Conservation (phyloP, 2,329 filamentous ascomycete species). For the Fusarium musae region DNA sequence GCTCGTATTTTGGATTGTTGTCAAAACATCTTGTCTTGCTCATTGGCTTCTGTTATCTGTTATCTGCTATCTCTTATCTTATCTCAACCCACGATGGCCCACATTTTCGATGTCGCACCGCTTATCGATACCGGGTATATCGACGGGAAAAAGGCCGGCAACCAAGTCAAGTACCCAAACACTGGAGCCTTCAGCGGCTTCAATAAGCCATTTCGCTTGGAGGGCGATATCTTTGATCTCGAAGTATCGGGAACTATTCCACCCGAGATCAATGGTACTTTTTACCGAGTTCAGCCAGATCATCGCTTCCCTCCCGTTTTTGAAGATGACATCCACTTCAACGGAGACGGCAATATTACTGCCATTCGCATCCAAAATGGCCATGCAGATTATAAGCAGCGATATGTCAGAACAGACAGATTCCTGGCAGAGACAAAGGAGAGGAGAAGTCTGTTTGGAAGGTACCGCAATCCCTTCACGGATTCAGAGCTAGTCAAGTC, state of each 20-base stretch:
- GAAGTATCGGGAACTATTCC: slow-evolving; percentile 3
- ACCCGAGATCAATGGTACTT: slow-evolving; percentile 16
- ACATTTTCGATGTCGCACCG: background rate
- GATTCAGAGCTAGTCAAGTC: slow-evolving; percentile 14
- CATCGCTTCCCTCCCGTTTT: slow-evolving; percentile 13
- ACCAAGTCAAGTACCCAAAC: background rate
- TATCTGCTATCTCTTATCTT: background rate
- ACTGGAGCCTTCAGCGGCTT: background rate
- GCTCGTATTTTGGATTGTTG: background rate
- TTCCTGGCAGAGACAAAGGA: background rate
- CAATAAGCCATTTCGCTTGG: slow-evolving; percentile 5
- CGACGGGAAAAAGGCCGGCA: background rate
- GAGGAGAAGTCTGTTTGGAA: slow-evolving; percentile 13
- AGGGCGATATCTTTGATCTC: background rate
- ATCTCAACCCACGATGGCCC: background rate
- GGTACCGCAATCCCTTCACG: slow-evolving; percentile 17
- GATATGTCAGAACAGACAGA: slow-evolving; percentile 11
- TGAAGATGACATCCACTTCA: slow-evolving; percentile 28
- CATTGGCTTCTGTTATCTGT: background rate
- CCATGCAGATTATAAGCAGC: slow-evolving; percentile 9
- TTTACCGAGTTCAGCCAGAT: slow-evolving; percentile 28
- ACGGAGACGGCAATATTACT: slow-evolving; percentile 23
- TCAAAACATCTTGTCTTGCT: no score
- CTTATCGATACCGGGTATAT: slow-evolving; percentile 2
- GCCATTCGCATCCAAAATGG: slow-evolving; percentile 4